Conservation (phyloP, 257 asterid species). For the Avicennia marina region DNA sequence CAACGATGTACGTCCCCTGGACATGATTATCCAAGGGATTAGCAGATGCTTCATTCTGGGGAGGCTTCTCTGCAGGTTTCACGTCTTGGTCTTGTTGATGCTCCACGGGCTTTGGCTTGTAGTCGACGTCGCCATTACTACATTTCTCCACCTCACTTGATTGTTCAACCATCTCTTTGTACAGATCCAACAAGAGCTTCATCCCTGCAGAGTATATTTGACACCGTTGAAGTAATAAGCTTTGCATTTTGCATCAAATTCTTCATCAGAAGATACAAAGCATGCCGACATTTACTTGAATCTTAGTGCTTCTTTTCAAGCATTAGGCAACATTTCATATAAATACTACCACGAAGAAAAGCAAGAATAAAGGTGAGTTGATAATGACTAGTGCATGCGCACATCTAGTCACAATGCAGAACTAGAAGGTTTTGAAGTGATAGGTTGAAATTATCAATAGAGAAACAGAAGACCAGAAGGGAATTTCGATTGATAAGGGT, state of each 20-base stretch:
- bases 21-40: constrained; percentile 20
- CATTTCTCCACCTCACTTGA: constrained; percentile 31
- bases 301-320: too few relatives aligned
- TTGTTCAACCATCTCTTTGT: constrained; percentile 47
- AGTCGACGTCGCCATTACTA: constrained; percentile 27
- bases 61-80: constrained; percentile 23
- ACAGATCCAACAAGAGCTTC: constrained; percentile 59
- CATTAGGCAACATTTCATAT: too few relatives aligned
- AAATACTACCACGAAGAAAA: too few relatives aligned
- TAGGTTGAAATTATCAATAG: too few relatives aligned
- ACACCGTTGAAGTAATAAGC: background rate
- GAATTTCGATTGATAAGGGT: background rate
- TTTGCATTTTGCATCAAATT: background rate
- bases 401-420: too few relatives aligned
- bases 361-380: too few relatives aligned
- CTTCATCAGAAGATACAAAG: background rate
- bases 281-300: background rate
- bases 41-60: constrained; percentile 17
- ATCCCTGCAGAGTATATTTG: constrained; percentile 45
- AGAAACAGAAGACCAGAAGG: too few relatives aligned
- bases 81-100: constrained; percentile 23
- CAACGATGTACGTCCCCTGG: constrained; percentile 49
- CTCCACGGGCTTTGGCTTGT: constrained; percentile 26
- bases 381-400: too few relatives aligned
- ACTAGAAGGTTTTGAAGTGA: too few relatives aligned